Evolutionary conservation across 129 eudicot species (phyloP).

Genomic region (Lonicera japonica): DNA sequence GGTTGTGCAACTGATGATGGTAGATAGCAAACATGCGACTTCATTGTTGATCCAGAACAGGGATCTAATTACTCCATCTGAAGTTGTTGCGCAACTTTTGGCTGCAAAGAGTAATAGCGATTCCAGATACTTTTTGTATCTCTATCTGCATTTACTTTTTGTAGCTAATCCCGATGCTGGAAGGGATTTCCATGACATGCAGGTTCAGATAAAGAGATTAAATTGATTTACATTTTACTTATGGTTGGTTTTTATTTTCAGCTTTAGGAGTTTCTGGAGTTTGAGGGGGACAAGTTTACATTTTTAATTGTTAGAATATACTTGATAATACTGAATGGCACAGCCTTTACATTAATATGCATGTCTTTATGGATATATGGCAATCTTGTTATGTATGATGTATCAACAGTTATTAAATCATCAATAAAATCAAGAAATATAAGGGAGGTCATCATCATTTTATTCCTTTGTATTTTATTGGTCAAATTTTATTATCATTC

Average conservation of each 20-base stretch:
- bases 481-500: too few species aligned
- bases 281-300: too few species aligned
- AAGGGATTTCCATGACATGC: slow-evolving; percentile 93
- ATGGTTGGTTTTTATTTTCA: not conserved
- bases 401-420: too few species aligned
- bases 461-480: too few species aligned
- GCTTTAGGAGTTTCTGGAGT: not conserved
- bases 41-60: slow-evolving; percentile 59
- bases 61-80: slow-evolving; percentile 74
- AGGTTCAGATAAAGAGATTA: slow-evolving; percentile 41
- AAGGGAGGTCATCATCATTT: too few species aligned
- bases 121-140: slow-evolving; percentile 64
- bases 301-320: too few species aligned
- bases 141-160: slow-evolving; percentile 71
- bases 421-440: too few species aligned
- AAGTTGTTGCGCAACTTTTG: slow-evolving; percentile 78
- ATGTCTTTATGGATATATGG: too few species aligned
- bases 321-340: too few species aligned
- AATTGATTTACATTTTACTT: not conserved
- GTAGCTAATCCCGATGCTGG: slow-evolving; percentile 86
- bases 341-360: too few species aligned
- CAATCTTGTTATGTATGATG: too few species aligned
- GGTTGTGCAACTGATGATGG: slow-evolving; percentile 86
- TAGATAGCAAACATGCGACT: slow-evolving; percentile 74
- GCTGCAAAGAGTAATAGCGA: slow-evolving; percentile 60